Conservation (phyloP, 2,329 filamentous ascomycete genomes). For the Colletotrichum sp. region DNA sequence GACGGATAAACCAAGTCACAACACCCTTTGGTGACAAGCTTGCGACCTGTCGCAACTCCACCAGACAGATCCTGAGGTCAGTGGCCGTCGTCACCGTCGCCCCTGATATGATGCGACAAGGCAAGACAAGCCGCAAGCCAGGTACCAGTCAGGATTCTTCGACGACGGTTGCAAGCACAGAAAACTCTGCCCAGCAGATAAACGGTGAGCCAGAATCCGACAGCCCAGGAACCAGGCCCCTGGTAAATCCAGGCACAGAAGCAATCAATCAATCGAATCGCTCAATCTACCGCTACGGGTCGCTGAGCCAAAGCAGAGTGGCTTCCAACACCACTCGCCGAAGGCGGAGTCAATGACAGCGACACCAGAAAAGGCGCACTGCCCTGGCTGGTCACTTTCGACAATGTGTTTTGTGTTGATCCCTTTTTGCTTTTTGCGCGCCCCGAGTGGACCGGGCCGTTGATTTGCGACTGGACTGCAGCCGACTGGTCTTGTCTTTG, state of each 20-base stretch:
- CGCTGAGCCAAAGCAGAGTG: not conserved
- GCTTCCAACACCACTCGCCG: not conserved
- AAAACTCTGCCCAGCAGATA: not conserved
- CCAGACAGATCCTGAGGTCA: not conserved
- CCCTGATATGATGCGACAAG: not conserved
- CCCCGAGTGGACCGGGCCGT: slow-evolving; percentile 10
- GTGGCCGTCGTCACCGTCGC: not conserved
- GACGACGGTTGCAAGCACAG: not conserved
- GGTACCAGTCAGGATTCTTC: not conserved
- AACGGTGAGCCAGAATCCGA: not conserved
- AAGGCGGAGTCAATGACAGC: not conserved
- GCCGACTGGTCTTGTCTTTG: not conserved
- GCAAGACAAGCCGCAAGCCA: not conserved
- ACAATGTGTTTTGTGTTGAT: not conserved
- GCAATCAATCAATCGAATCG: not conserved
- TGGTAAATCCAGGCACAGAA: not conserved
- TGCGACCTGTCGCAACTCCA: not conserved
- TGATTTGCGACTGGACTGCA: slow-evolving; percentile 1
- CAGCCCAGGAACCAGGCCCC: slow-evolving; percentile 10
- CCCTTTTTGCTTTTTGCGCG: not conserved
- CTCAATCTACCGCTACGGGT: not conserved
- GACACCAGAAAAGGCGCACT: not conserved
- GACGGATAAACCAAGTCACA: not conserved
- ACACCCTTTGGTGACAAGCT: not conserved
- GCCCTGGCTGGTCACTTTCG: not conserved